phyloP scores from a whole-genome alignment of 192 early-diverging fungal species.

The Umbelopsis sp. region DNA sequence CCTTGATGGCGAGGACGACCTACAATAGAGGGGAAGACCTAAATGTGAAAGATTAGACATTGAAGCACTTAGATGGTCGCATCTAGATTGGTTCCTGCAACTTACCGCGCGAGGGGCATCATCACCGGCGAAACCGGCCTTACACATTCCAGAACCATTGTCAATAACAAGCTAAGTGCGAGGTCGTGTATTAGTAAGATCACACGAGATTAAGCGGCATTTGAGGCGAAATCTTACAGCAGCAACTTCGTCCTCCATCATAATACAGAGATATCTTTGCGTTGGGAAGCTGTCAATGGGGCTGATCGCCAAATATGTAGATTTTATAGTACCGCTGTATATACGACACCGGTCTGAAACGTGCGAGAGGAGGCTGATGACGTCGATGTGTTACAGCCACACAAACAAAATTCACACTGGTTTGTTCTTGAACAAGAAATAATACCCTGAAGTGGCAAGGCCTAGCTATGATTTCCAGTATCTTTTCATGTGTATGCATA shows the following conservation, averaged over 20 bases:
- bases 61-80: background rate
- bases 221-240: constrained; percentile 9
- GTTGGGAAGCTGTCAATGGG: constrained; percentile 16
- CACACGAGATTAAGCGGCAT: background rate
- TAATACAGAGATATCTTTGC: background rate
- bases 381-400: background rate
- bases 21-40: constrained; percentile 82
- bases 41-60: constrained; percentile 20
- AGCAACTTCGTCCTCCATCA: constrained; percentile 22
- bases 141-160: constrained; percentile 95
- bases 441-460: too few relatives aligned
- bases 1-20: constrained; percentile 87
- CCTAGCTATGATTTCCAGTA: too few relatives aligned
- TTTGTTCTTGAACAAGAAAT: too few relatives aligned
- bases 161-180: constrained; percentile 65
- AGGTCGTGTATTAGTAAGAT: background rate
- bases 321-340: background rate
- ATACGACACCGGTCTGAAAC: constrained; percentile 2
- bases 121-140: constrained; percentile 93
- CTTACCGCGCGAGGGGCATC: constrained; percentile 85
- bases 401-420: too few relatives aligned
- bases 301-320: constrained; percentile 17
- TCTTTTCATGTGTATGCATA: too few relatives aligned
- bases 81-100: constrained; percentile 6
- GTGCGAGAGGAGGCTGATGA: constrained; percentile 2